Evolutionary conservation across 129 eudicot genomes (phyloP).

Genomic region (Kitagawia praeruptora): DNA sequence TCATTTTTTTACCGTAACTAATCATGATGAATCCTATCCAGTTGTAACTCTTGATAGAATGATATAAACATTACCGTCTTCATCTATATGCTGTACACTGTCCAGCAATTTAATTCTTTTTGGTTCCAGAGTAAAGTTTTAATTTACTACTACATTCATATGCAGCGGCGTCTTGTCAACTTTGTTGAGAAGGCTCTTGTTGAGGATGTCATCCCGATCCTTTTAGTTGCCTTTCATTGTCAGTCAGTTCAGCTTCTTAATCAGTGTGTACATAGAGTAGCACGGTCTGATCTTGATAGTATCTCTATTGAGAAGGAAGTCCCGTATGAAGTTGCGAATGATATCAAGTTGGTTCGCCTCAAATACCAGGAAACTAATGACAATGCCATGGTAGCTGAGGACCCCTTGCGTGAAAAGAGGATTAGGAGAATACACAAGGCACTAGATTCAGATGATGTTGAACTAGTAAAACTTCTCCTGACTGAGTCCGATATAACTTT

Average conservation of each 20-base stretch:
- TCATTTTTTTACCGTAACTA: neutral
- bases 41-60: neutral
- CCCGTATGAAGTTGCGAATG: slow-evolving; percentile 33
- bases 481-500: slow-evolving; percentile 50
- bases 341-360: slow-evolving; percentile 32
- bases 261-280: slow-evolving; percentile 49
- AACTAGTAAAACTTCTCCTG: slow-evolving; percentile 52
- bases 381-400: slow-evolving; percentile 16
- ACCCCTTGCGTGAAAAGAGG: slow-evolving; percentile 30
- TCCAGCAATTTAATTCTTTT: neutral
- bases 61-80: neutral
- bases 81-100: neutral
- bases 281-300: slow-evolving; percentile 52
- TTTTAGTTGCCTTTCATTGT: slow-evolving; percentile 51
- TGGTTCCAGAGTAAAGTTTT: neutral
- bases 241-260: slow-evolving; percentile 37
- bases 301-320: slow-evolving; percentile 53
- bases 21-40: neutral
- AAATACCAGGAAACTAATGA: slow-evolving; percentile 17
- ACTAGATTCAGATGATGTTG: slow-evolving; percentile 70
- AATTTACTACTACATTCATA: neutral
- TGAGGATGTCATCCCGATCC: slow-evolving; percentile 66
- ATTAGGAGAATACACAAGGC: slow-evolving; percentile 60
- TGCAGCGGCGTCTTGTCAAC: slow-evolving; percentile 65
- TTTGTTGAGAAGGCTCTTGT: slow-evolving; percentile 58